Base-by-base conservation (phyloP, 176 grass and related monocot genomes). In the Poa annua region DNA sequence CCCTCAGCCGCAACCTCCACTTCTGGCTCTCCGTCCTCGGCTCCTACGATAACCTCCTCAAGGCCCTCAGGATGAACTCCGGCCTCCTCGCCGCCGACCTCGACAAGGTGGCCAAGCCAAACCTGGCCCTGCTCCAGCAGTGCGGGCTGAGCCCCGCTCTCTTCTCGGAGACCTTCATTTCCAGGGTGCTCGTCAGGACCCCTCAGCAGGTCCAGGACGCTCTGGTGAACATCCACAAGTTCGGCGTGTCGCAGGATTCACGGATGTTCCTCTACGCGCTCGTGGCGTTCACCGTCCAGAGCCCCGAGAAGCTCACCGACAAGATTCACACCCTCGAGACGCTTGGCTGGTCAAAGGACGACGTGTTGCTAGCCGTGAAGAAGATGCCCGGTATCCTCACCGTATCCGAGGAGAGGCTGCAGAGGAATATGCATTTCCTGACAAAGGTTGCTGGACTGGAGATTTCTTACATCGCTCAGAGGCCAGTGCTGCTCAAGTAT, bases 21-120 rank as follows among this genome's bases (percentile, higher is more conserved):
- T 86, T 90, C 74, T 90, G 79, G 84, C 64, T 83, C 42, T 7
- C 55, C 3, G 45, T 65, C 11, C 57, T 91, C 16, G 86, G 85
- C 56, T 88, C 86, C 8, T 26, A 81, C 25, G 81, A 91, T 0
- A 76, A 21, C 13, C 22, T 88, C 71, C 52, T 88, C 22, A 47
- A 9, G 21, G 77, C 19, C 11, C 12, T 85, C 19, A 71, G 15
- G 29, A 4, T 7, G 13, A 66, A 49, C 85, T 6, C 0, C 35
- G 0, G 0, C 1, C 48, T 91, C 51, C 81, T 91, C 19, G 2
- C 7, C 10, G 0, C 4, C 7, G 34, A 25, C 11, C 14, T 88
- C 38, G 86, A 88, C 7, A 85, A 71, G 52, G 61, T 57, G 12
- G 21, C 20, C 73, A 79, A 75, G 68, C 86, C 89, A 3, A 91